Evolutionary conservation across 2,329 filamentous ascomycete genomes (phyloP).

Genomic region (Sporothrix variecibatus): DNA sequence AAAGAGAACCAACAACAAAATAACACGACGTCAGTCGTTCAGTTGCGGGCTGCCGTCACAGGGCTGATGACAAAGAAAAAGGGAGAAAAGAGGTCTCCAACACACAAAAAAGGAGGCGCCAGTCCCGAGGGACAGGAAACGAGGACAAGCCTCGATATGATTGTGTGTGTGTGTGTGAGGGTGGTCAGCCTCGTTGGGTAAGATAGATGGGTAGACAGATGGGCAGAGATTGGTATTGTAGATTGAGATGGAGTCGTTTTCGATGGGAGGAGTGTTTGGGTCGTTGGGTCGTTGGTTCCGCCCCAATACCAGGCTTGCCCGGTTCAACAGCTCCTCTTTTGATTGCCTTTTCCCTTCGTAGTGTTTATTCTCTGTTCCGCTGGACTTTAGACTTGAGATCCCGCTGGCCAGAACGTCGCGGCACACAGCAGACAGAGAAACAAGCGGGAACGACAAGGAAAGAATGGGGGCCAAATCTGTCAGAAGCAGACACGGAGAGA

Average conservation of each 20-base stretch:
- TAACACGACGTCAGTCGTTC: not conserved
- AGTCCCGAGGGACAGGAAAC: constrained; percentile 6
- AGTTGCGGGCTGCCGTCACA: not conserved
- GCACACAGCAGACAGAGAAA: not conserved
- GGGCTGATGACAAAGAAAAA: not conserved
- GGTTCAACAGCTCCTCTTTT: not conserved
- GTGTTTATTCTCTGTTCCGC: not conserved
- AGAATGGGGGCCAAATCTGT: not conserved
- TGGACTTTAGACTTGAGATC: not conserved
- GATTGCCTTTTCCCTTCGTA: not conserved
- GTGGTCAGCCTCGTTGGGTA: not conserved
- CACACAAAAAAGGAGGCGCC: not conserved
- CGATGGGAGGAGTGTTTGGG: not conserved
- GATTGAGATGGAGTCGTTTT: not conserved
- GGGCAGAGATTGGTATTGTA: too few relatives aligned
- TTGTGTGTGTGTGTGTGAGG: not conserved
- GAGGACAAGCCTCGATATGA: not conserved
- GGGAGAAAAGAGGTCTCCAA: not conserved
- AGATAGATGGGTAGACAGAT: too few relatives aligned
- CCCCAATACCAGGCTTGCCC: not conserved
- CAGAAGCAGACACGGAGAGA: not conserved
- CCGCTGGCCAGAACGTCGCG: not conserved
- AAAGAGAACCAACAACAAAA: not conserved
- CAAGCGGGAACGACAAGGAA: not conserved
- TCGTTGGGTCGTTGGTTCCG: not conserved